Evolutionary conservation across 768 basidiomycete genomes (phyloP).

Genomic region (Cantharellus cinnabarinus): DNA sequence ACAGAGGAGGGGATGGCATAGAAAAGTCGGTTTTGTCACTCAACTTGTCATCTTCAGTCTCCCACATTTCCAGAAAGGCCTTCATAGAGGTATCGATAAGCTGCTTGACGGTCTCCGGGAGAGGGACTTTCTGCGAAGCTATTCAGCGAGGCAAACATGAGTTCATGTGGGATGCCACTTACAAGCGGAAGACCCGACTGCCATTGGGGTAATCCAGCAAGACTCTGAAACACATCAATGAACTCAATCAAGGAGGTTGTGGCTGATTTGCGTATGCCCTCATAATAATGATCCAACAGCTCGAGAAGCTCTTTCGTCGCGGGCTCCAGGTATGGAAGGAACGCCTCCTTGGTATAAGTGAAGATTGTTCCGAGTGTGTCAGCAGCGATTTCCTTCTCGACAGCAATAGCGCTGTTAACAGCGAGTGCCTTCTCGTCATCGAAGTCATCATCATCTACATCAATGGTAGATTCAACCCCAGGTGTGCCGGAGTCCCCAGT

Average conservation of each 20-base stretch:
- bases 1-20: conserved; percentile 6
- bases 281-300: conserved; percentile 81
- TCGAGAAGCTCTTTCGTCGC: conserved; percentile 58
- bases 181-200: conserved; percentile 46
- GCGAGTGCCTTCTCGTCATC: conserved; percentile 77
- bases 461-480: conserved; percentile 23
- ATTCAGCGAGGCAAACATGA: not conserved
- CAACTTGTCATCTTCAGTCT: conserved; percentile 92
- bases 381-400: conserved; percentile 98
- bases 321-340: conserved; percentile 79
- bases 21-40: conserved; percentile 14
- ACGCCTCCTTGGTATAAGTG: conserved; percentile 54
- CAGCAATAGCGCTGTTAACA: conserved; percentile 87
- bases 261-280: conserved; percentile 89
- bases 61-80: conserved; percentile 71
- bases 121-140: conserved; percentile 21
- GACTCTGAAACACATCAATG: conserved; percentile 77
- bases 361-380: conserved; percentile 90
- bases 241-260: conserved; percentile 75
- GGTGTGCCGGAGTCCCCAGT: conserved; percentile 53
- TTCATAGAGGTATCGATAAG: conserved; percentile 56
- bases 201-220: conserved; percentile 72
- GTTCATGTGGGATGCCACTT: conserved; percentile 15
- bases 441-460: conserved; percentile 34
- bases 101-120: conserved; percentile 53